Percentiles rank a stretch among this genome's conserved stretches.
Conservation (phyloP, 2,329 filamentous ascomycete genomes). For the Phyllosticta citriasiana region DNA sequence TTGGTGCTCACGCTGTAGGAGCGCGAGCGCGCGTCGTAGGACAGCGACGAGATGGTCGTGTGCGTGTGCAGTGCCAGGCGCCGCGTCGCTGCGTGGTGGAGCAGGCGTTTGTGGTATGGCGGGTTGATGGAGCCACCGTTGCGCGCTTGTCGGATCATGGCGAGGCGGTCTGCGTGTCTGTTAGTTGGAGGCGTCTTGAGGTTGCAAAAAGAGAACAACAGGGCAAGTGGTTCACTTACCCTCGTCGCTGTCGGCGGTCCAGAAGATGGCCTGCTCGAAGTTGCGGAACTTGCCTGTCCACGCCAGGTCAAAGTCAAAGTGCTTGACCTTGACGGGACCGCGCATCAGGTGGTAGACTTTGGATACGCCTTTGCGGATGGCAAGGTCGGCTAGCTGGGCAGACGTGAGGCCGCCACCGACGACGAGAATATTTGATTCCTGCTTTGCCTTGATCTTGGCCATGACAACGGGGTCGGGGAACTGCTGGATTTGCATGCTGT, state of each 20-base stretch:
- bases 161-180: conserved; percentile 44
- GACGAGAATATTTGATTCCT: conserved; percentile 55
- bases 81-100: conserved; percentile 45
- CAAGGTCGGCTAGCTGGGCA: conserved; percentile 61
- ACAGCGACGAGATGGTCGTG: conserved; percentile 45
- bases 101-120: conserved; percentile 55
- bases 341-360: conserved; percentile 65
- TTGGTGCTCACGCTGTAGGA: conserved; percentile 44
- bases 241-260: conserved; percentile 62
- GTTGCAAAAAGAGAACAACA: neutral
- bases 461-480: conserved; percentile 47
- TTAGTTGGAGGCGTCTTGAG: neutral
- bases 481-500: conserved; percentile 53
- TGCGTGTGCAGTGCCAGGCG: conserved; percentile 47
- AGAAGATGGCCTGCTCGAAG: conserved; percentile 65
- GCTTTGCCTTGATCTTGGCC: conserved; percentile 40
- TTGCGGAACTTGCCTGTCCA: conserved; percentile 83
- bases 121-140: conserved; percentile 71
- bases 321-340: conserved; percentile 52
- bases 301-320: conserved; percentile 64
- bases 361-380: conserved; percentile 52
- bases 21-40: conserved; percentile 39
- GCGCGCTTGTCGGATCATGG: conserved; percentile 55
- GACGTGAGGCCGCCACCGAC: conserved; percentile 69
- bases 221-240: conserved; percentile 20